Conservation (phyloP, 495 filamentous ascomycete species). For the Chaetomium tenue region DNA sequence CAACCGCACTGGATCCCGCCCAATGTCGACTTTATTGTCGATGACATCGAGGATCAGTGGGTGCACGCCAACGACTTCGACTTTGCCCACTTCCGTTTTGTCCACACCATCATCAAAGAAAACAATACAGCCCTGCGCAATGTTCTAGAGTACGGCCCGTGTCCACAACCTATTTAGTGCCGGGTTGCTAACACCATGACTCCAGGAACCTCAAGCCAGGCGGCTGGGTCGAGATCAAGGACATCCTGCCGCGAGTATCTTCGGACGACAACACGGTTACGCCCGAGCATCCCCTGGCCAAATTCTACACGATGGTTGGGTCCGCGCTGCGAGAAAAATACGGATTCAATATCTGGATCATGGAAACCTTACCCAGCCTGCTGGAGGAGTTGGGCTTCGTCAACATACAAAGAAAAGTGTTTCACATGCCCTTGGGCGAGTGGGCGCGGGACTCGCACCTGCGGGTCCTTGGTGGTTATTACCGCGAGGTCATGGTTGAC, state of each 20-base stretch:
- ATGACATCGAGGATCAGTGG: constrained; percentile 60
- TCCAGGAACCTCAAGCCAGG: constrained; percentile 59
- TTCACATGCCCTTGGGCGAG: constrained; percentile 59
- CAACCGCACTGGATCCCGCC: constrained; percentile 58
- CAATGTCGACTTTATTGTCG: constrained; percentile 58
- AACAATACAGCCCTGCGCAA: constrained; percentile 39
- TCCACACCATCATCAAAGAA: constrained; percentile 49
- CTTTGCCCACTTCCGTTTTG: constrained; percentile 49
- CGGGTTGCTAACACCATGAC: constrained; percentile 24
- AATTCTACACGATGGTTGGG: constrained; percentile 39
- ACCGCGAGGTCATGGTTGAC: constrained; percentile 52
- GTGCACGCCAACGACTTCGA: constrained; percentile 52
- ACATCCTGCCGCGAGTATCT: constrained; percentile 49
- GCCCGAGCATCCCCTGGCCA: constrained; percentile 44
- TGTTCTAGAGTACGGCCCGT: constrained; percentile 34
- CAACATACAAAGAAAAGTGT: constrained; percentile 51
- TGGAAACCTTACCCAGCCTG: constrained; percentile 39
- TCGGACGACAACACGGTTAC: constrained; percentile 55
- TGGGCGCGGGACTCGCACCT: constrained; percentile 59
- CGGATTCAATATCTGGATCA: constrained; percentile 45
- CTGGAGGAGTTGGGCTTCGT: constrained; percentile 51
- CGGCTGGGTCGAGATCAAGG: constrained; percentile 61
- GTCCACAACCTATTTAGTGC: neutral
- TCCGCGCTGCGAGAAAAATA: constrained; percentile 38
- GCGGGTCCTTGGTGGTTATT: constrained; percentile 56